Base-by-base conservation (phyloP, 2,329 filamentous ascomycete genomes). In the Arthrobotrys megalospora region DNA sequence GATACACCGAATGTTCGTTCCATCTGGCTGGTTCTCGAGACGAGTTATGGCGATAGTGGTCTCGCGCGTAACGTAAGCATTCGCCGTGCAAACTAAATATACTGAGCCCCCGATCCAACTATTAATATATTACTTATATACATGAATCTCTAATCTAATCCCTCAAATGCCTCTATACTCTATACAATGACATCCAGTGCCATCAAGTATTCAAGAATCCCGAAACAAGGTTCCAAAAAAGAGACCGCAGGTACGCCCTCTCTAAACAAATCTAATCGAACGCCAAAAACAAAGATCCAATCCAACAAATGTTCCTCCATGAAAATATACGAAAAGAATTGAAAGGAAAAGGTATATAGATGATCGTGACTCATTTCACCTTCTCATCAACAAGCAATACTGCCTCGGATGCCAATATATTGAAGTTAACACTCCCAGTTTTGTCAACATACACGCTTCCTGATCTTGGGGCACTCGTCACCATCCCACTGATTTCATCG, bases 311-410 rank as follows among this genome's bases (percentile, higher is more conserved):
- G 16, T 24, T n/a, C 24, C 16, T 28, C 4, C 7, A 62, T 41
- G 16, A 2, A 65, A 65, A 52, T 43, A 10, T 34, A 28, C 1
- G 14, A n/a, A 45, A 50, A 43, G 21, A 65, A 32, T 10, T 50
- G n/a, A 66, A 34, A 66, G 12, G 38, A 38, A 65, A 28, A 52
- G 32, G n/a, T 3, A 6, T n/a, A 28, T 12, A 52, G 11, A 32
- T 28, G 19, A 16, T 32, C 21, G 21, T 21, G 6, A 32, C 14
- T 70, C 36, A 77, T 38, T 52, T 62, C 32, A 78, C 75, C 4
- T 55, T 48, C 28, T 66, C 38, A 24, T 78, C 75, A 24, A 78
- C 62, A n/a, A 78, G 62, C n/a, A 78, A 16, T 8, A 68, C 75
- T 10, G 41, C 75, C 21, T 78, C 75, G 5, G 67, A 55, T 12